Conservation (phyloP, 768 basidiomycete species). For the Auricularia cornea region DNA sequence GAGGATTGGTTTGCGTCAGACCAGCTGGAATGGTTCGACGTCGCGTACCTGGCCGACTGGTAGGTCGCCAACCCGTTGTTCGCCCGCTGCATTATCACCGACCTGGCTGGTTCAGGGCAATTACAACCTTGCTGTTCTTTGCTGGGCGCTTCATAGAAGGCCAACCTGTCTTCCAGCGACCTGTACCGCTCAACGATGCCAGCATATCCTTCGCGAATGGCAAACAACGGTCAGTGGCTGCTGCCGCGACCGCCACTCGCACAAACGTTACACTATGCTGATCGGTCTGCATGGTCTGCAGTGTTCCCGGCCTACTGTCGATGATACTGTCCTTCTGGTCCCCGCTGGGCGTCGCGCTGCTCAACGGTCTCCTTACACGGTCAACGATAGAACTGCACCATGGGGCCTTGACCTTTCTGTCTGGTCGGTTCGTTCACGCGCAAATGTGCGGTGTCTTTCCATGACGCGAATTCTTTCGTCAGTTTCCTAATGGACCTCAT, state of each 20-base stretch:
- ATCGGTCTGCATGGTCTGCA: too few species aligned
- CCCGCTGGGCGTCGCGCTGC: constrained; percentile 34
- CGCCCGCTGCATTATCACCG: not conserved
- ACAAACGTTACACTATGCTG: constrained; percentile 12
- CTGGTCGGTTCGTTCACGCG: constrained; percentile 25
- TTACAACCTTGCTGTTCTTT: constrained; percentile 33
- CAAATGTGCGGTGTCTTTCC: constrained; percentile 19
- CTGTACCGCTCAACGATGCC: not conserved
- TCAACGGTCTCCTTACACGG: constrained; percentile 30
- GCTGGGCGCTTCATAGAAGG: constrained; percentile 30
- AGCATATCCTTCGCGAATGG: not conserved
- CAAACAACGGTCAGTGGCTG: constrained; percentile 4
- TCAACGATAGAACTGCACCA: constrained; percentile 52
- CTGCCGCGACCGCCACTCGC: constrained; percentile 31
- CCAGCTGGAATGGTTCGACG: constrained; percentile 22
- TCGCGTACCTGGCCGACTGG: constrained; percentile 50
- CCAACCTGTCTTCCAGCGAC: not conserved
- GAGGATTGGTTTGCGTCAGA: not conserved
- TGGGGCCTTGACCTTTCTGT: constrained; percentile 41
- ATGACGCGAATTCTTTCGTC: constrained; percentile 23
- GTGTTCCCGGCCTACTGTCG: constrained; percentile 42
- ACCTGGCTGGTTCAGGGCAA: constrained; percentile 16
- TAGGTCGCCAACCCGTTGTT: constrained; percentile 13
- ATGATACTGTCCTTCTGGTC: constrained; percentile 37
- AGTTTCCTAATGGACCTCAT: constrained; percentile 36